Base-by-base conservation (phyloP, 495 filamentous ascomycete species). In the Mycothermus thermophilus region DNA sequence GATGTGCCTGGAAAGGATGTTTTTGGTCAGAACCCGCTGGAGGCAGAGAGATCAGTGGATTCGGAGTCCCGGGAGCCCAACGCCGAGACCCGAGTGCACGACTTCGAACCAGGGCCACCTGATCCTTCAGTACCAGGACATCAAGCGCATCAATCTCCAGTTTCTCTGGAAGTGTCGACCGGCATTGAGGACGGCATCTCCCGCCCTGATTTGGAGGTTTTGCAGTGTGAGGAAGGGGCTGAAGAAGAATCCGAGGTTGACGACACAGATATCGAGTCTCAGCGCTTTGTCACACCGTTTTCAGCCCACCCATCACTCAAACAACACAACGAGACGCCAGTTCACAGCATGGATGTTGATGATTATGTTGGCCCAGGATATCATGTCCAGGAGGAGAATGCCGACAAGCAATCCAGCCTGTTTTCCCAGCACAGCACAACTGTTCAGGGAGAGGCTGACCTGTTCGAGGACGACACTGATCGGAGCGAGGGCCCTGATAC, bases 401-500 rank as follows among this genome's bases (percentile, higher is more conserved):
- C 36, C n/a, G n/a, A n/a, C 3, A 20, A 19, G 3, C 24, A 30
- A 8, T 34, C 33, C 11, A 35, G 41, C 17, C 10, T 41, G 10
- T 27, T 32, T 25, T 32, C 48, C 17, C 44, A 43, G 15, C 36
- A 48, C 12, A 35, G 37, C 0, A 43, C 46, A 11, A 51, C 50
- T 0, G 50, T 51, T n/a, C 34, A 50, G 8, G 52, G 47, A 3
- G 29, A 47, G 4, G 45, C 46, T 15, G 34, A 40, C 8, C 32
- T 47, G 10, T 52, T 55, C 28, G 43, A 52, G 12, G 36, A 50
- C 22, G 47, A 49, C n/a, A n/a, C n/a, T 8, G 41, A 42, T 12
- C 27, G 36, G 9, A 44, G 43, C 15, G 42, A 42, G 18, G 34
- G 19, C 5, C 17, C 21, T 1, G 17, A 8, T 19, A 8, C 13